Percentiles rank a stretch among this genome's conserved stretches.
These are phyloP conservation scores for Arthrobotrys entomopaga DNA, from an alignment of 2,329 filamentous ascomycete genomes.

Conservation along the genomic window DNA sequence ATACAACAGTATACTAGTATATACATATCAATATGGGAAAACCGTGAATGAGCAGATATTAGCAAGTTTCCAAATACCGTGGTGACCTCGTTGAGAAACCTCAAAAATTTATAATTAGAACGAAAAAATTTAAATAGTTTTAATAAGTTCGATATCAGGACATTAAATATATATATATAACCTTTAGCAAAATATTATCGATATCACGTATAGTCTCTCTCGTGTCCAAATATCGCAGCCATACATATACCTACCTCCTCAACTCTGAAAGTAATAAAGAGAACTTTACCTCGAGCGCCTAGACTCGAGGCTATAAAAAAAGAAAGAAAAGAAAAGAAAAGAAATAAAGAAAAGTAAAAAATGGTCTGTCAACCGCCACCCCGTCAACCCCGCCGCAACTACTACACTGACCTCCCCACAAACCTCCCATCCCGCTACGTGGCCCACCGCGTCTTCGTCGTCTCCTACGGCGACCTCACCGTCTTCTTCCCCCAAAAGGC, in stretches of 20 bases:
- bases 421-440: conserved; percentile 25
- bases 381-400: not conserved
- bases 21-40: too few species aligned
- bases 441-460: conserved; percentile 28
- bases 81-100: too few species aligned
- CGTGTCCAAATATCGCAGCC: too few species aligned
- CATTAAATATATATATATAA: too few species aligned
- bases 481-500: conserved; percentile 23
- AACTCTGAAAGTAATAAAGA: not conserved
- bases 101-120: too few species aligned
- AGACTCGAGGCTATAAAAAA: too few species aligned
- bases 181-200: too few species aligned
- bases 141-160: too few species aligned
- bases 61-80: not conserved
- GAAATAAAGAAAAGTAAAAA: not conserved
- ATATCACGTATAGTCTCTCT: too few species aligned
- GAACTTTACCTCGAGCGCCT: not conserved
- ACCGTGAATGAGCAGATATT: conserved; percentile 2
- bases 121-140: too few species aligned
- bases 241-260: not conserved
- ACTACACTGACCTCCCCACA: conserved; percentile 3
- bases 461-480: conserved; percentile 4
- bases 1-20: too few species aligned
- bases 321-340: not conserved
- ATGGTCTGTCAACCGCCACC: conserved; percentile 35